Evolutionary conservation across 805 yeast genomes (phyloP).

Genomic region (Ogataea chonburiensis): DNA sequence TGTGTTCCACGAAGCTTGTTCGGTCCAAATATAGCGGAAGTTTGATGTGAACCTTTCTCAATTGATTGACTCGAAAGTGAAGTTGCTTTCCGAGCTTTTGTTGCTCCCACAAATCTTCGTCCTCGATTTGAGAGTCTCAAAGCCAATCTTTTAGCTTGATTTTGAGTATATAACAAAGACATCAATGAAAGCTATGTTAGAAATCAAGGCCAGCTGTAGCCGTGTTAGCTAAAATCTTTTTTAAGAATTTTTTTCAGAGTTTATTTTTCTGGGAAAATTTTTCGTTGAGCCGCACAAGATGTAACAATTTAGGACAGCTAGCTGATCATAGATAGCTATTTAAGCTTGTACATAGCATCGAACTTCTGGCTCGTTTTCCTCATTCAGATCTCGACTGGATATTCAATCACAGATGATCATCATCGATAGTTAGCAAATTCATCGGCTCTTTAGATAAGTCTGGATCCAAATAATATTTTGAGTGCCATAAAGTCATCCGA

Average conservation of each 20-base stretch:
- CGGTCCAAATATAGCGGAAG: conserved; percentile 16
- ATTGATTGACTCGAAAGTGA: conserved; percentile 7
- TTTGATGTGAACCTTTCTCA: conserved; percentile 8
- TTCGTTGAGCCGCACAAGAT: conserved; percentile 11
- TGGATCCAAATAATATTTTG: conserved; percentile 30
- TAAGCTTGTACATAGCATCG: no score
- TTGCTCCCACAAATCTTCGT: conserved; percentile 9
- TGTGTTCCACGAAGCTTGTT: conserved; percentile 4
- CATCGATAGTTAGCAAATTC: conserved; percentile 36
- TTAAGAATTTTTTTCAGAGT: not conserved
- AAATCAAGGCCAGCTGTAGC: not conserved
- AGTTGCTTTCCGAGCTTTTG: conserved; percentile 15
- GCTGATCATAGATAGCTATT: no score
- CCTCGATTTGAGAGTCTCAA: not conserved
- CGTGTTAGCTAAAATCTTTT: no score
- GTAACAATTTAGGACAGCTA: no score
- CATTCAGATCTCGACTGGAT: no score
- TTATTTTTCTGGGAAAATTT: conserved; percentile 3
- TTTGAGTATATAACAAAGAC: conserved; percentile 4
- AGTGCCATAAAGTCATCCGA: conserved; percentile 44
- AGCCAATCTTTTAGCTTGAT: conserved; percentile 2
- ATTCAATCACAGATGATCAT: conserved; percentile 28
- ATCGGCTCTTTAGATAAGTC: conserved; percentile 29
- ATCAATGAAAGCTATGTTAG: not conserved
- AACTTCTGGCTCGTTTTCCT: no score